Percentiles rank a stretch among this genome's conserved stretches.
These are phyloP conservation scores for Leccinum ochraceum DNA, from an alignment of 768 basidiomycete species.

Conservation along the genomic window DNA sequence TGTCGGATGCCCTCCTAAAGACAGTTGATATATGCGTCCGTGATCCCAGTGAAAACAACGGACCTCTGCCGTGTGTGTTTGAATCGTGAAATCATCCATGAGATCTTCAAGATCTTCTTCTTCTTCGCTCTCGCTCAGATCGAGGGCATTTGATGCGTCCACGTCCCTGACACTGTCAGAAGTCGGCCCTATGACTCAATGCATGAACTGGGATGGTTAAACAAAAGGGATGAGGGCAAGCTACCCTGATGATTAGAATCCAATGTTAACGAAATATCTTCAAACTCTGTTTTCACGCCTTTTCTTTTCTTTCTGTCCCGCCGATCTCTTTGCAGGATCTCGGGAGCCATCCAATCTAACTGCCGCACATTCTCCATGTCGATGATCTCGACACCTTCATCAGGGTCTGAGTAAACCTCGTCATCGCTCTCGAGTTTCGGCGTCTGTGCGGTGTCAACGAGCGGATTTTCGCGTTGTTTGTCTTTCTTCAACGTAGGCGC, in stretches of 20 bases:
- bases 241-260: slow-evolving; percentile 37
- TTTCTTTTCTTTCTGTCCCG: slow-evolving; percentile 38
- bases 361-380: slow-evolving; percentile 77
- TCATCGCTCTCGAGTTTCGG: slow-evolving; percentile 48
- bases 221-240: slow-evolving; percentile 6
- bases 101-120: slow-evolving; percentile 82
- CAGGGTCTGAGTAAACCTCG: slow-evolving; percentile 83
- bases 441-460: slow-evolving; percentile 25
- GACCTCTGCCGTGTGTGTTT: slow-evolving; percentile 43
- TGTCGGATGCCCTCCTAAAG: slow-evolving; percentile 52
- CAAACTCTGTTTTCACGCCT: slow-evolving; percentile 44
- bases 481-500: slow-evolving; percentile 54
- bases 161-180: slow-evolving; percentile 30
- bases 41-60: slow-evolving; percentile 1
- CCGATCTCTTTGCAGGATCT: slow-evolving; percentile 59
- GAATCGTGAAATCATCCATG: slow-evolving; percentile 63
- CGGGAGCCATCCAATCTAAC: slow-evolving; percentile 91
- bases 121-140: slow-evolving; percentile 75
- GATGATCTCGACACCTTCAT: slow-evolving; percentile 84
- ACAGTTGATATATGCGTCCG: not conserved
- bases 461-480: slow-evolving; percentile 32
- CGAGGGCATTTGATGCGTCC: slow-evolving; percentile 58
- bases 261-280: slow-evolving; percentile 36
- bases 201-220: not conserved
- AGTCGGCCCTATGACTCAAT: slow-evolving; percentile 7